Evolutionary conservation across 129 eudicot species (phyloP).

Genomic region (Centaurea solstitialis): DNA sequence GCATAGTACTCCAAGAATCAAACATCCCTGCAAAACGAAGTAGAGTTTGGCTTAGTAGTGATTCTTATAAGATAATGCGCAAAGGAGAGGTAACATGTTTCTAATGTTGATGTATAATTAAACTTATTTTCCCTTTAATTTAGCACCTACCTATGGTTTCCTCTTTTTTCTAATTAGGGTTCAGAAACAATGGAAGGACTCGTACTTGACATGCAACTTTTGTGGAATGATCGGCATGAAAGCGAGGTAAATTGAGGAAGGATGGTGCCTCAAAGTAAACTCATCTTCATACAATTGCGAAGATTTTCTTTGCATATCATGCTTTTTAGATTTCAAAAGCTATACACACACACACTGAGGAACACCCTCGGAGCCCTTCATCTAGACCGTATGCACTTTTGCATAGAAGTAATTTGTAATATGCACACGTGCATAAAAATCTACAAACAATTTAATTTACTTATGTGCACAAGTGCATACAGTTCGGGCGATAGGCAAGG

Average conservation of each 20-base stretch:
- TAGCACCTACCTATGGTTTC: background rate
- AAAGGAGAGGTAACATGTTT: slow-evolving; percentile 24
- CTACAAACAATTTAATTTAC: too few species aligned
- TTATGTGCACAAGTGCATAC: too few species aligned
- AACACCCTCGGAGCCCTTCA: too few species aligned
- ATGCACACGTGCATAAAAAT: too few species aligned
- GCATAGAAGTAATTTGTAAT: too few species aligned
- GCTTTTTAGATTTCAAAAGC: background rate
- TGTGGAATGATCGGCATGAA: background rate
- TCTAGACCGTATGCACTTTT: too few species aligned
- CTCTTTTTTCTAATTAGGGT: background rate
- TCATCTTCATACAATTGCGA: background rate
- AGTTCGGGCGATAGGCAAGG: too few species aligned
- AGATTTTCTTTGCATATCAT: background rate
- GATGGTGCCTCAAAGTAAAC: background rate
- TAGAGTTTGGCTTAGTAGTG: slow-evolving; percentile 30
- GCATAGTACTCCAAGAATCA: slow-evolving; percentile 35
- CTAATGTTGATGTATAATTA: background rate
- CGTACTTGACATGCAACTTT: background rate
- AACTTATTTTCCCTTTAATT: background rate
- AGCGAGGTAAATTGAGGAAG: background rate
- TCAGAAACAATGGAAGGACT: background rate
- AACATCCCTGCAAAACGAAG: slow-evolving; percentile 24
- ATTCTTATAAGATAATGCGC: slow-evolving; percentile 24
- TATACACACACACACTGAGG: too few species aligned